Base-by-base conservation (phyloP, 192 early-diverging fungal species). In the Mortierella hygrophila region DNA sequence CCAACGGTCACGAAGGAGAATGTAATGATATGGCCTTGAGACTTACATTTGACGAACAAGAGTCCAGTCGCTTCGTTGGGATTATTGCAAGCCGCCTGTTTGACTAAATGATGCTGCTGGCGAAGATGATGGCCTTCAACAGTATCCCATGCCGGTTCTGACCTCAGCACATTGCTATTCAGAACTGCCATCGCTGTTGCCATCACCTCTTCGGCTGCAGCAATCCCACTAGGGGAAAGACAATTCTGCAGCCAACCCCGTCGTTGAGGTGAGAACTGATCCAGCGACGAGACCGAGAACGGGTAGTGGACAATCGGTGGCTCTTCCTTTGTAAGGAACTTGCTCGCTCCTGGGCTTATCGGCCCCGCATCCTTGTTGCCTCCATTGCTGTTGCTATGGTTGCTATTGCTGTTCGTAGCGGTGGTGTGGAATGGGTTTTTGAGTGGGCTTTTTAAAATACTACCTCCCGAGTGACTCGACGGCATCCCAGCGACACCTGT, bases 41-140 rank as follows among this genome's bases (percentile, higher is more conserved):
- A 47, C 76, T 83, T 78, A 83, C 82, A 21, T 46, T 83, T 83
- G 41, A 78, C 73, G 8, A 78, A 75, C 41, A 83, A 75, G 5
- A 83, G 57, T 10, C 76, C 82, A 6, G 54, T 69, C 11, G 82
- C 20, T 21, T 83, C 82, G 32, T 75, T 77, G 13, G 65, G 70
- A 20, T 70, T 54, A 37, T 32, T 47, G 26, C 60, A 52, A 1
- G 55, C 70, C 8, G 70, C 40, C 38, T n/a, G 70, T 42, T 71
- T 42, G 38, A 21, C 23, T 3, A 65, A 9, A 0, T 29, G 26
- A 16, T 78, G 47, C 0, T 26, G 16, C 9, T 72, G 80, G 35
- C 23, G 46, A 1, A 46, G 5, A 9, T 72, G 80, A 42, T 38
- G 37, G 29, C 72, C 70, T 4, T 79, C 74, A 7, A 79, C 21